Conservation (phyloP, 2,329 filamentous ascomycete species). For the Fusarium humuli region DNA sequence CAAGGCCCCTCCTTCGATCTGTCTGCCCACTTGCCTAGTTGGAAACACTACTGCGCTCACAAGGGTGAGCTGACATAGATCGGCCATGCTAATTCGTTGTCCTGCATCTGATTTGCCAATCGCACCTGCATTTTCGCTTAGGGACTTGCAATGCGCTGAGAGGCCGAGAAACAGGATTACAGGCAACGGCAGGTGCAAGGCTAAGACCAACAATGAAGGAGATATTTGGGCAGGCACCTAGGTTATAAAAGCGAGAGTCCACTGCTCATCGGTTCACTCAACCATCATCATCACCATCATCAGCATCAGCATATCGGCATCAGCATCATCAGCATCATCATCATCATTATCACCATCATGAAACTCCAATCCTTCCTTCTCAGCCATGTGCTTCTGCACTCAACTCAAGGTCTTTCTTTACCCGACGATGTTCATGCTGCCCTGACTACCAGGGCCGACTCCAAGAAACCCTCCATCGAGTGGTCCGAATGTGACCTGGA, state of each 20-base stretch:
- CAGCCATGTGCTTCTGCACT: background rate
- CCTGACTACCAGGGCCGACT: background rate
- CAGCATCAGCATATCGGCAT: no score
- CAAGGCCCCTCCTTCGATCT: background rate
- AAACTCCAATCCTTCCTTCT: slow-evolving; percentile 1
- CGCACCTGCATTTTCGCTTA: background rate
- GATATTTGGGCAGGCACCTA: background rate
- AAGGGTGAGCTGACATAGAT: background rate
- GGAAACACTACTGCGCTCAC: background rate
- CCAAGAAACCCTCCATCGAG: background rate
- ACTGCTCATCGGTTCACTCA: accelerated
- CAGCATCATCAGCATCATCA: no score
- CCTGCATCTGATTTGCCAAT: background rate
- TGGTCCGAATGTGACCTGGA: slow-evolving; percentile 22
- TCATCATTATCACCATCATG: background rate
- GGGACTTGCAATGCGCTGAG: background rate
- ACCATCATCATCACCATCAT: background rate
- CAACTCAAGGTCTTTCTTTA: background rate
- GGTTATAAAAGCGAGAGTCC: accelerated
- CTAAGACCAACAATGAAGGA: background rate
- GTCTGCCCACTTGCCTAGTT: background rate
- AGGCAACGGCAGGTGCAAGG: background rate
- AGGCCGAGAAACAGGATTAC: background rate
- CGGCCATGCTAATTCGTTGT: no score
- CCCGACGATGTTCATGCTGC: background rate